Evolutionary conservation across 352 stramenopile species (phyloP).

Genomic region (Pelagophyceae sp.): DNA sequence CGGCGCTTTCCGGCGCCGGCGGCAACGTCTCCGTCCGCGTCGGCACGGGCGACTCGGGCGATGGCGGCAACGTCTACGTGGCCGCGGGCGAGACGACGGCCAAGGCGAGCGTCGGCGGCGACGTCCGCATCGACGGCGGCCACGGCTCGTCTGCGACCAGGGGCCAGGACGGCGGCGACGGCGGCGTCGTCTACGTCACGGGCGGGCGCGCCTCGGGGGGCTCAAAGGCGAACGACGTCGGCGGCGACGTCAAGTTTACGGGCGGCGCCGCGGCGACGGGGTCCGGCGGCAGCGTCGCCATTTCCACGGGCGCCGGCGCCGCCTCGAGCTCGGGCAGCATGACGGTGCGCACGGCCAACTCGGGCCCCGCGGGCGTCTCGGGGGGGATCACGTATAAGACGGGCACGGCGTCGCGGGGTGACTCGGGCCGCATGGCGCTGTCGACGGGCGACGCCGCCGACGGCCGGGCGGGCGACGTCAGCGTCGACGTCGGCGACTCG

Average conservation of each 20-base stretch:
- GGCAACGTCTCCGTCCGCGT: constrained; percentile 57
- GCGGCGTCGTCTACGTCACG: constrained; percentile 32
- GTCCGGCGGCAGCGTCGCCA: constrained; percentile 14
- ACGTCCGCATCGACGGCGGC: background rate
- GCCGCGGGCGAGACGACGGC: constrained; percentile 22
- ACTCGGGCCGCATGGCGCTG: constrained; percentile 20
- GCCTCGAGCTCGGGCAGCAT: constrained; percentile 24
- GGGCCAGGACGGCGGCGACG: constrained; percentile 20
- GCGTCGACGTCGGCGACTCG: constrained; percentile 13
- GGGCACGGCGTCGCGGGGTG: constrained; percentile 18
- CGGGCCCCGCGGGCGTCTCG: constrained; percentile 23
- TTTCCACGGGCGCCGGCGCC: constrained; percentile 6
- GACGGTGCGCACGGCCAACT: constrained; percentile 32
- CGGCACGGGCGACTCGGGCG: constrained; percentile 38
- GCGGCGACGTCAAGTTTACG: constrained; percentile 19
- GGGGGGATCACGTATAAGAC: constrained; percentile 10
- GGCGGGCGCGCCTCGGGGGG: constrained; percentile 32
- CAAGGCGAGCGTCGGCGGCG: background rate
- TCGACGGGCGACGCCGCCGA: constrained; percentile 6
- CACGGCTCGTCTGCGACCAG: background rate
- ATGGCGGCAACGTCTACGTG: constrained; percentile 46
- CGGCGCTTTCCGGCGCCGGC: constrained; percentile 48
- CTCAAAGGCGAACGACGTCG: constrained; percentile 25
- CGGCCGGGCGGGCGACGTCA: constrained; percentile 19
- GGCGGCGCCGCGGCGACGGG: constrained; percentile 27